Percentiles rank a stretch among this genome's conserved stretches.
phyloP scores from a whole-genome alignment of 148 eudicot species.

The Simmondsia chinensis region DNA sequence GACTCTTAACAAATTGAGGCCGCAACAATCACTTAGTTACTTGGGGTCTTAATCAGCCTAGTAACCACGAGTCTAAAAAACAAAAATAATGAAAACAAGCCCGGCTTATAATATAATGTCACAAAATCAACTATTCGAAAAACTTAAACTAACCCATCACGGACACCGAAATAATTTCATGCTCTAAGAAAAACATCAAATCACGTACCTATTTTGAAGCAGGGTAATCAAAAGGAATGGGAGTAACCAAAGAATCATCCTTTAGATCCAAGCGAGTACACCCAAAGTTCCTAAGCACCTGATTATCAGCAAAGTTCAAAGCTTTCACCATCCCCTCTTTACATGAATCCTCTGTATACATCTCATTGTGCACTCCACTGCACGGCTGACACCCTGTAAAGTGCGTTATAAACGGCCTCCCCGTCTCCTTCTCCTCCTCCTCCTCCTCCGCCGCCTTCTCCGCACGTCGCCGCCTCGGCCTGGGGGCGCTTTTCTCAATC shows the following conservation, averaged over 20 bases:
- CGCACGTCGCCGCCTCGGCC: slow-evolving; percentile 45
- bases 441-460: slow-evolving; percentile 56
- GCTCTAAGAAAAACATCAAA: no score
- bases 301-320: slow-evolving; percentile 75
- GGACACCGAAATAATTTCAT: no score
- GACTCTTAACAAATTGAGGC: no score
- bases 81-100: no score
- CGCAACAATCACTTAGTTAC: no score
- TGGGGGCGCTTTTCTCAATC: slow-evolving; percentile 22
- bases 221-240: slow-evolving; percentile 38
- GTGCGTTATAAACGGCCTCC: slow-evolving; percentile 87
- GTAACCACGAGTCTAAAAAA: no score
- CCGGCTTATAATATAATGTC: no score
- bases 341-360: slow-evolving; percentile 44
- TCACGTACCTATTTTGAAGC: no score
- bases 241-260: slow-evolving; percentile 33
- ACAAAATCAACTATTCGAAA: no score
- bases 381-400: slow-evolving; percentile 95
- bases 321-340: slow-evolving; percentile 57
- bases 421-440: slow-evolving; percentile 23
- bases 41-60: no score
- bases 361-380: slow-evolving; percentile 57
- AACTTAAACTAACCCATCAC: no score
- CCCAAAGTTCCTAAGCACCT: slow-evolving; percentile 66
- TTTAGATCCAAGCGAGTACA: slow-evolving; percentile 39